Evolutionary conservation across 1,284 basidiomycete species (phyloP).

Genomic region (Sporisorium scitamineum): DNA sequence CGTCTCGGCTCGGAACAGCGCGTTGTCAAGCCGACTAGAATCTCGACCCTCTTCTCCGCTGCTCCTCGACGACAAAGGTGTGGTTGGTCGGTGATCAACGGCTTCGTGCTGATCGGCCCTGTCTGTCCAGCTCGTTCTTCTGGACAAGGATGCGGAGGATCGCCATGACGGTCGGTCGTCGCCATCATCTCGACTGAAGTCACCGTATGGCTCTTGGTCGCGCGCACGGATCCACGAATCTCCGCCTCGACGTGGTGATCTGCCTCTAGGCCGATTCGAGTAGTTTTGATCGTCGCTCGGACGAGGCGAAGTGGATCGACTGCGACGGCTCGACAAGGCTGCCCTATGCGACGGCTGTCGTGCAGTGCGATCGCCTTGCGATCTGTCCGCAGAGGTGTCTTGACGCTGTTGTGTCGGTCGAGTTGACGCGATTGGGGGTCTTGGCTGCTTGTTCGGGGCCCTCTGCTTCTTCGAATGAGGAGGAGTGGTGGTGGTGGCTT

Average conservation of each 20-base stretch:
- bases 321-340: background rate
- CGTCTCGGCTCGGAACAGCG: constrained; percentile 22
- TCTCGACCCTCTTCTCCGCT: background rate
- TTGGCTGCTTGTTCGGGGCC: constrained; percentile 7
- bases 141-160: constrained; percentile 1
- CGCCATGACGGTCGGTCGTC: background rate
- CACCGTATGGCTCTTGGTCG: background rate
- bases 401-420: background rate
- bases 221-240: constrained; percentile 21
- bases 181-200: background rate
- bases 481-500: background rate
- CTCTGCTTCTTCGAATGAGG: constrained; percentile 10
- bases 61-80: background rate
- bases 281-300: constrained; percentile 1
- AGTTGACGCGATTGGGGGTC: background rate
- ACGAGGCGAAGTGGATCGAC: constrained; percentile 16
- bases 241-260: constrained; percentile 7
- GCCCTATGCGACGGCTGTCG: background rate
- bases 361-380: background rate
- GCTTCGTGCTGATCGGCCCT: constrained; percentile 1
- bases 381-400: background rate
- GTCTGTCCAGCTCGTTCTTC: constrained; percentile 18
- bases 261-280: background rate
- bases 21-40: background rate
- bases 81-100: background rate